phyloP scores from a whole-genome alignment of 176 grass and related monocot species.

The Calamus simplicifolius region DNA sequence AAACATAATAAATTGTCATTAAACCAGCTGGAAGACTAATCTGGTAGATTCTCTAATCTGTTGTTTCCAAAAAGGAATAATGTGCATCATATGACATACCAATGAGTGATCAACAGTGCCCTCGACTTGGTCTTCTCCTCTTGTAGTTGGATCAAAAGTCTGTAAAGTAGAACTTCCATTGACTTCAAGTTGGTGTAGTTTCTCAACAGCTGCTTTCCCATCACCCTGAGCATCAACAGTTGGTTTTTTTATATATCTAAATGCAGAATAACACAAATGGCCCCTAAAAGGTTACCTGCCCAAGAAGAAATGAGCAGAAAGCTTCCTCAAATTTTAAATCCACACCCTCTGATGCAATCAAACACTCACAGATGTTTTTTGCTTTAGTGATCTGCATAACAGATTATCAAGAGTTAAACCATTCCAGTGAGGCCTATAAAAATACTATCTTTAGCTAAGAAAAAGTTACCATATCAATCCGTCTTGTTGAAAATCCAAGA shows the following conservation, averaged over 20 bases:
- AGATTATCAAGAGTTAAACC: constrained; percentile 6
- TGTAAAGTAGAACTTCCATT: constrained; percentile 53
- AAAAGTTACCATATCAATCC: constrained; percentile 67
- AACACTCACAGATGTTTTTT: constrained; percentile 75
- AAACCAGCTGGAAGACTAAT: too few species aligned
- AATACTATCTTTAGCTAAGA: constrained; percentile 6
- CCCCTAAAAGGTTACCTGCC: constrained; percentile 52
- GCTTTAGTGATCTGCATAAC: constrained; percentile 76
- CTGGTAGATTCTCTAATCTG: too few species aligned
- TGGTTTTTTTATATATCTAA: constrained; percentile 20
- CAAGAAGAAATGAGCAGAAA: constrained; percentile 86
- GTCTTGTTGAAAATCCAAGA: constrained; percentile 71
- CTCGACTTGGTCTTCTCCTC: constrained; percentile 50
- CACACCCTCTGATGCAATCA: constrained; percentile 63
- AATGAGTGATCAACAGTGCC: constrained; percentile 54
- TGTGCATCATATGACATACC: constrained; percentile 40
- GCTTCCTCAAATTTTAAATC: constrained; percentile 90
- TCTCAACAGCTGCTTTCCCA: constrained; percentile 55
- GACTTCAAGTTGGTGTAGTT: constrained; percentile 64
- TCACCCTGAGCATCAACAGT: constrained; percentile 49
- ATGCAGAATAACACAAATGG: constrained; percentile 14
- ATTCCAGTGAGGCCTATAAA: neutral
- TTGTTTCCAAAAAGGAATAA: constrained; percentile 12
- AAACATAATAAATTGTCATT: too few species aligned
- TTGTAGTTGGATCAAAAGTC: constrained; percentile 41